Evolutionary conservation across 805 yeast species (phyloP).

Genomic region (Diddensiella santjacobensis): DNA sequence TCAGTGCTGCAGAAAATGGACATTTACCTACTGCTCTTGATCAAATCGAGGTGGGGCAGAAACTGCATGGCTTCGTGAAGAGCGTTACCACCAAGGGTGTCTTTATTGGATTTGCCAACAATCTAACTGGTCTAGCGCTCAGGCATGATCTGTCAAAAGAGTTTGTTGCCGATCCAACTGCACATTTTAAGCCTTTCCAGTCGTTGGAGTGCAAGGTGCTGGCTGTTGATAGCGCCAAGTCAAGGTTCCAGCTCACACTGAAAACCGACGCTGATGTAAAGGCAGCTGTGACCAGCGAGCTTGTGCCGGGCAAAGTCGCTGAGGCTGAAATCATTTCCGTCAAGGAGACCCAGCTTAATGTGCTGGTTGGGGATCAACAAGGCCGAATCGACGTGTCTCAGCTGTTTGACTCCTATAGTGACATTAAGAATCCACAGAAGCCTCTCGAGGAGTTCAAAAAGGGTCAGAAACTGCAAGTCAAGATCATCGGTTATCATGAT

Average conservation of each 20-base stretch:
- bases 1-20: slow-evolving; percentile 55
- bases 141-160: slow-evolving; percentile 56
- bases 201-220: slow-evolving; percentile 66
- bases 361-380: slow-evolving; percentile 68
- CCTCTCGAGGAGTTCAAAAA: slow-evolving; percentile 57
- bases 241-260: slow-evolving; percentile 67
- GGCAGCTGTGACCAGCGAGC: slow-evolving; percentile 51
- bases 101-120: slow-evolving; percentile 77
- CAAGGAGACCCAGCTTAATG: slow-evolving; percentile 70
- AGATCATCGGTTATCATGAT: slow-evolving; percentile 75
- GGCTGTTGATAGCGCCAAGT: slow-evolving; percentile 62
- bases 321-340: slow-evolving; percentile 58
- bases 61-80: slow-evolving; percentile 69
- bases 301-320: slow-evolving; percentile 56
- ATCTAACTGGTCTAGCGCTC: slow-evolving; percentile 76
- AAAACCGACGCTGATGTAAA: slow-evolving; percentile 56
- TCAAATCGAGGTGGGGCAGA: slow-evolving; percentile 51
- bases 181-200: slow-evolving; percentile 59
- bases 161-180: slow-evolving; percentile 48
- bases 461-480: slow-evolving; percentile 57
- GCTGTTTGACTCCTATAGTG: slow-evolving; percentile 50
- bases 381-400: slow-evolving; percentile 80
- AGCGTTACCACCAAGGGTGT: slow-evolving; percentile 77
- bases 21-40: slow-evolving; percentile 55
- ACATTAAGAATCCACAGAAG: slow-evolving; percentile 51